Conservation (phyloP, 176 grass and related monocot species). For the Triticum monococcum region DNA sequence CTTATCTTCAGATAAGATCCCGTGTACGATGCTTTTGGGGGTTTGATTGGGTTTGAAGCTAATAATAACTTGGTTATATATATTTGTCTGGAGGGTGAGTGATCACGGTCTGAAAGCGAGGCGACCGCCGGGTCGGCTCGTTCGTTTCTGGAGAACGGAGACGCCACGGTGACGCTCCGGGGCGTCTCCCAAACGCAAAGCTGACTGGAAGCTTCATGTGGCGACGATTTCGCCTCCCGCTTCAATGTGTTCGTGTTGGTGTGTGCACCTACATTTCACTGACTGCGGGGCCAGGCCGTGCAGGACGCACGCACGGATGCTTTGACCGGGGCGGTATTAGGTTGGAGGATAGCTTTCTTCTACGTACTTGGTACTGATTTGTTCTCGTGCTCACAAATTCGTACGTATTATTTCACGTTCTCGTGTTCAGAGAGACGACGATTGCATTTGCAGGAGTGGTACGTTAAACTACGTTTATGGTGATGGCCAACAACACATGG, state of each 20-base stretch:
- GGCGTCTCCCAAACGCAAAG: background rate
- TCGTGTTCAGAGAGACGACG: background rate
- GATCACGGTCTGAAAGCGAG: conserved; percentile 23
- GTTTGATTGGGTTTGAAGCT: background rate
- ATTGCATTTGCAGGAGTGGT: background rate
- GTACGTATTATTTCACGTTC: too few species aligned
- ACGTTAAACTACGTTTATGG: background rate
- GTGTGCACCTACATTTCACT: background rate
- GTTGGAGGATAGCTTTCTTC: too few species aligned
- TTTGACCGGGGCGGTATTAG: background rate
- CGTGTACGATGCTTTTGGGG: background rate
- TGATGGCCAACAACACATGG: conserved; percentile 1
- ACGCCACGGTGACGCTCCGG: background rate
- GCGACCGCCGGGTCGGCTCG: background rate
- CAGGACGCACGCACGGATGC: background rate
- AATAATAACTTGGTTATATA: background rate
- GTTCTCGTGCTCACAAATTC: too few species aligned
- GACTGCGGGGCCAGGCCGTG: background rate
- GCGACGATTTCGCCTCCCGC: background rate
- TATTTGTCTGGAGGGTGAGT: background rate
- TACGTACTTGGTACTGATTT: too few species aligned
- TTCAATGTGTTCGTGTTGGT: background rate
- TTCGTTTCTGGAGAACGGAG: background rate
- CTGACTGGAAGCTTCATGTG: background rate
- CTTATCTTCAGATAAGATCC: background rate